Evolutionary conservation across 78 protist genomes (phyloP).

Genomic region (Bodo saltans): DNA sequence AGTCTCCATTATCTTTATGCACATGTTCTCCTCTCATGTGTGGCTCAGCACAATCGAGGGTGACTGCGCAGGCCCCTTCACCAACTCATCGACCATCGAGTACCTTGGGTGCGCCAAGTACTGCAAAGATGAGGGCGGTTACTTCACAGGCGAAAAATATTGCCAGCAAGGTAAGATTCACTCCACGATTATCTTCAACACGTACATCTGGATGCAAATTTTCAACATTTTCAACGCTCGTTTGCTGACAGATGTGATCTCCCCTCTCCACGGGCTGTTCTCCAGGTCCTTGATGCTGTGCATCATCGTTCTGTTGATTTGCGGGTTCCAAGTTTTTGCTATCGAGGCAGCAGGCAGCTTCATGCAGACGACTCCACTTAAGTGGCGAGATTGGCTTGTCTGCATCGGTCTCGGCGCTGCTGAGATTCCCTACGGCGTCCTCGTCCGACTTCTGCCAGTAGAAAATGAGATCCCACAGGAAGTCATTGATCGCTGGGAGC

Average conservation of each 20-base stretch:
- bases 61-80: not conserved
- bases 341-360: not conserved
- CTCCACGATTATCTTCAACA: slow-evolving; percentile 68
- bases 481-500: not conserved
- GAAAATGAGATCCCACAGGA: not conserved
- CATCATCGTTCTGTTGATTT: not conserved
- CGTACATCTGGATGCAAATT: slow-evolving; percentile 67
- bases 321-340: slow-evolving; percentile 16
- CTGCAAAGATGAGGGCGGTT: not conserved
- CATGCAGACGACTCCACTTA: not conserved
- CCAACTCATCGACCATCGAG: not conserved
- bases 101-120: slow-evolving; percentile 12
- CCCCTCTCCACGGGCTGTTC: slow-evolving; percentile 17
- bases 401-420: not conserved
- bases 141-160: not conserved
- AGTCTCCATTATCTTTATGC: slow-evolving; percentile 16
- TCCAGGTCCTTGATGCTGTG: not conserved
- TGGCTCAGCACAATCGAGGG: not conserved
- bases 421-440: not conserved
- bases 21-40: slow-evolving; percentile 34
- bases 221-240: slow-evolving; percentile 80
- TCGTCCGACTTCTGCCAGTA: not conserved
- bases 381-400: not conserved
- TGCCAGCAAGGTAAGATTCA: slow-evolving; percentile 4
- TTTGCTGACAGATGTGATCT: slow-evolving; percentile 2